Evolutionary conservation across 805 yeast genomes (phyloP).

Genomic region (Diddensiella santjacobensis): DNA sequence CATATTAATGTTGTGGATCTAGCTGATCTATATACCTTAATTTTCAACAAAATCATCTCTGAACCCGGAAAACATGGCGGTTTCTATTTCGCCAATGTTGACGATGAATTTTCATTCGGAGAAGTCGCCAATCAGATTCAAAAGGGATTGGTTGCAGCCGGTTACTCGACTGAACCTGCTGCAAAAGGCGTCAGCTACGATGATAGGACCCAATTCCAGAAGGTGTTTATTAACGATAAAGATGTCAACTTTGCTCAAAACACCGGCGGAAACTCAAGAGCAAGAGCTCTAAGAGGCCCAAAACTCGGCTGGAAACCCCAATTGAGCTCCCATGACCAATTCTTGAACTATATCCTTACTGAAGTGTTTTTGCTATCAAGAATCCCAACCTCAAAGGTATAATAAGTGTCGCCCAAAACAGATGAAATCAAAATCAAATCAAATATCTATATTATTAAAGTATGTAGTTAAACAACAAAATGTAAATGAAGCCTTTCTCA

Average conservation of each 20-base stretch:
- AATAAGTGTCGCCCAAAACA: no score
- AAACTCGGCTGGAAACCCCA: conserved; percentile 35
- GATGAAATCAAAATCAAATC: no score
- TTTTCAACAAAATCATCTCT: conserved; percentile 2
- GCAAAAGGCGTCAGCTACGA: background rate
- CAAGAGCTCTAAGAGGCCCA: conserved; percentile 46
- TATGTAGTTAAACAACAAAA: no score
- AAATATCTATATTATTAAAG: no score
- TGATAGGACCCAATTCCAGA: background rate
- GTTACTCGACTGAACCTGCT: conserved; percentile 20
- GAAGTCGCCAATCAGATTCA: conserved; percentile 17
- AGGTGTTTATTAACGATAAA: background rate
- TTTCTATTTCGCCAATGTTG: conserved; percentile 16
- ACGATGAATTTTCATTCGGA: conserved; percentile 15
- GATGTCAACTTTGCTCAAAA: background rate
- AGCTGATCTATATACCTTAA: conserved; percentile 16
- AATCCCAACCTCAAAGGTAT: conserved; percentile 1
- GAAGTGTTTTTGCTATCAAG: conserved; percentile 1
- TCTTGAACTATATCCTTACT: conserved; percentile 6
- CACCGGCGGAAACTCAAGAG: conserved; percentile 44
- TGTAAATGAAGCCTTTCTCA: no score
- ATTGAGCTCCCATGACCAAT: conserved; percentile 15
- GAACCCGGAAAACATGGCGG: conserved; percentile 18
- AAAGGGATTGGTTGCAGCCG: conserved; percentile 12
- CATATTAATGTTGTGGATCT: conserved; percentile 20